Percentiles rank a stretch among this genome's conserved stretches.
Evolutionary conservation across 208 protist genomes (phyloP).

Genomic region (Leptomonas pyrrhocoris): DNA sequence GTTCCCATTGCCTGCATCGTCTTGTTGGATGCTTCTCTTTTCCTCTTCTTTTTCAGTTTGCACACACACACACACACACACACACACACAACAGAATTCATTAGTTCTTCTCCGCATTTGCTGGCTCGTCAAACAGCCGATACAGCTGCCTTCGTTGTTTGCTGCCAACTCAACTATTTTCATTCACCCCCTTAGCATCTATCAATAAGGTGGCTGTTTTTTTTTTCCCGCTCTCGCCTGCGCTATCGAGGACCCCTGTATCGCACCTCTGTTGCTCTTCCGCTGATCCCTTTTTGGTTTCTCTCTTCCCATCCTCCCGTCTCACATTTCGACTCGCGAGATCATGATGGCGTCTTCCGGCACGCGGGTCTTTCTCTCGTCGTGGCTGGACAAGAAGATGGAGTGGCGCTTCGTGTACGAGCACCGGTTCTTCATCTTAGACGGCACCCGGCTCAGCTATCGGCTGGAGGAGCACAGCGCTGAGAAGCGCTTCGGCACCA

Average conservation of each 20-base stretch:
- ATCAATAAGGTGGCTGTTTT: too few relatives aligned
- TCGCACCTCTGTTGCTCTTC: background rate
- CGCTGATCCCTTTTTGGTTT: background rate
- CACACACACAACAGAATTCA: background rate
- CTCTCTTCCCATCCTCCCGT: background rate
- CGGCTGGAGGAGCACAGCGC: conserved; percentile 42
- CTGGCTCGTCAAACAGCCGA: too few relatives aligned
- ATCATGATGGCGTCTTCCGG: conserved; percentile 1
- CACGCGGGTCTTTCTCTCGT: conserved; percentile 40
- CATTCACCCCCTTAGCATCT: too few relatives aligned
- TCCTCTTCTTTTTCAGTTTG: conserved; percentile 16
- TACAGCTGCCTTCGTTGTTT: too few relatives aligned
- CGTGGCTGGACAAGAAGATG: conserved; percentile 79
- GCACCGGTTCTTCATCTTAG: conserved; percentile 57
- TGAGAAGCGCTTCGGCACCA: conserved; percentile 59
- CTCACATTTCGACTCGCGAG: background rate
- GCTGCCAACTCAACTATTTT: too few relatives aligned
- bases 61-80: background rate
- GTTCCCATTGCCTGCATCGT: background rate
- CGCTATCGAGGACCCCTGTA: too few relatives aligned
- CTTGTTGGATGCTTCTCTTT: background rate
- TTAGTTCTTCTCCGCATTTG: background rate
- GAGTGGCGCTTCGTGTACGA: conserved; percentile 82
- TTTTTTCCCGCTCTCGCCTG: too few relatives aligned
- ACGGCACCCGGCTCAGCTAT: conserved; percentile 69